Percentiles rank a stretch among this genome's conserved stretches.
phyloP scores from a whole-genome alignment of 2,329 filamentous ascomycete genomes.

The Dactylella cylindrospora region DNA sequence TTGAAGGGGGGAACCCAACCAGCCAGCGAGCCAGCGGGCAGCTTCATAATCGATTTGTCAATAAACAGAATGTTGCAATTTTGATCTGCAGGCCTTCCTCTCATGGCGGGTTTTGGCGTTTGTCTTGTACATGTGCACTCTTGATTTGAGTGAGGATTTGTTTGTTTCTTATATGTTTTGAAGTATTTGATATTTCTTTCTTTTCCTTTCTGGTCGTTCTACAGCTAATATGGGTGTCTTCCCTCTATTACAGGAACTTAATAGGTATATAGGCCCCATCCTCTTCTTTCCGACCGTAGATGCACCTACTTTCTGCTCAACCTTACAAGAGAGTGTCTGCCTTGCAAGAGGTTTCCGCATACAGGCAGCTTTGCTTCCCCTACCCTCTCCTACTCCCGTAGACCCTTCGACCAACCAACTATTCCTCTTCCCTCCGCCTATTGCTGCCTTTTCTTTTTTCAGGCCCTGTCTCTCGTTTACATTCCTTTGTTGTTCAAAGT shows the following conservation, averaged over 20 bases:
- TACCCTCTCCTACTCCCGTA: conserved; percentile 19
- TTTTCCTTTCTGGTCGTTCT: not conserved
- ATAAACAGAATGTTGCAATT: conserved; percentile 40
- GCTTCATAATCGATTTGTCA: conserved; percentile 40
- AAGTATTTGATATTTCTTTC: not conserved
- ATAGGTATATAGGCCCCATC: conserved; percentile 42
- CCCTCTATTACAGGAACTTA: conserved; percentile 35
- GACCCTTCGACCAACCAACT: not conserved
- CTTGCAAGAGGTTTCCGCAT: conserved; percentile 19
- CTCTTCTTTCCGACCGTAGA: conserved; percentile 25
- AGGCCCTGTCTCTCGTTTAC: conserved; percentile 42
- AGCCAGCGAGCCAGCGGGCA: too few relatives aligned
- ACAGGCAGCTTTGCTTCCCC: conserved; percentile 18
- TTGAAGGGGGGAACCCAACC: conserved; percentile 3
- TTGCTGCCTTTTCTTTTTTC: not conserved
- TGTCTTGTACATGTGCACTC: too few relatives aligned
- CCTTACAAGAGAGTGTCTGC: conserved; percentile 38
- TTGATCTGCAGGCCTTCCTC: conserved; percentile 24
- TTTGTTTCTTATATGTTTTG: not conserved
- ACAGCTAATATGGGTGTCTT: conserved; percentile 25
- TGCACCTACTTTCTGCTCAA: conserved; percentile 18
- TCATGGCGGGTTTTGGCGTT: conserved; percentile 27
- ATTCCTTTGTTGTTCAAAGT: conserved; percentile 7
- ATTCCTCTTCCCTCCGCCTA: not conserved
- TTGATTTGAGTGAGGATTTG: too few relatives aligned